Base-by-base conservation (phyloP, 2,329 filamentous ascomycete species). In the Trichoderma oligosporum region DNA sequence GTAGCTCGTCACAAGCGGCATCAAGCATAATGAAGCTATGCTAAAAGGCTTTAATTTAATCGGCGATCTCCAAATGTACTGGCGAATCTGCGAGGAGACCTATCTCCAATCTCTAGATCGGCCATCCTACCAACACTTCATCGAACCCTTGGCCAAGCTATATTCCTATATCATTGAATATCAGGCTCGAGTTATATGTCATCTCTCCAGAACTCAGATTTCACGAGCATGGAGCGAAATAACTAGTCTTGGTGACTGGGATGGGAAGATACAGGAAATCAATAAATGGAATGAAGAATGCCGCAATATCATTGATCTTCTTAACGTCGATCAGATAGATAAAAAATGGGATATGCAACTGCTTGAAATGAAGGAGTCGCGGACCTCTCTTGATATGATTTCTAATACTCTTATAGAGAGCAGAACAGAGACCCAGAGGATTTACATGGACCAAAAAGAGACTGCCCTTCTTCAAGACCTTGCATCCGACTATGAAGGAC, bases 401-500 rank as follows among this genome's bases (percentile, higher is more conserved):
- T 38, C n/a, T 4, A 9, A 11, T 11, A 35, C 9, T 29, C 12
- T 56, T 2, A 5, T 47, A 8, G 20, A 18, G 11, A n/a, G 16
- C 4, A 25, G n/a, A 7, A 24, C 1, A 3, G 5, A 54, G 7
- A 8, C 18, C 14, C 6, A 20, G 11, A 25, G n/a, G 31, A 20
- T n/a, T 4, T 25, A 54, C 27, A 3, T 38, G 4, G 22, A 59
- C 9, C 9, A 45, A 14, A 31, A 6, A 24, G 57, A 49, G 20
- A 49, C 4, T 4, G 44, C n/a, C 1, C 29, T 56, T 1, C 61
- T 68, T 4, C 41, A 63, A 8, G 45, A 60, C 25, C 60, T 69
- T 5, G 59, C 63, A 3, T 51, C 61, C 3, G 58, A 66, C 18
- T 68, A 72, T 44, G 60, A 66, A 57, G 52, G 46, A 5, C 55